Base-by-base conservation (phyloP, 2,329 filamentous ascomycete species). In the Zasmidium cellare region DNA sequence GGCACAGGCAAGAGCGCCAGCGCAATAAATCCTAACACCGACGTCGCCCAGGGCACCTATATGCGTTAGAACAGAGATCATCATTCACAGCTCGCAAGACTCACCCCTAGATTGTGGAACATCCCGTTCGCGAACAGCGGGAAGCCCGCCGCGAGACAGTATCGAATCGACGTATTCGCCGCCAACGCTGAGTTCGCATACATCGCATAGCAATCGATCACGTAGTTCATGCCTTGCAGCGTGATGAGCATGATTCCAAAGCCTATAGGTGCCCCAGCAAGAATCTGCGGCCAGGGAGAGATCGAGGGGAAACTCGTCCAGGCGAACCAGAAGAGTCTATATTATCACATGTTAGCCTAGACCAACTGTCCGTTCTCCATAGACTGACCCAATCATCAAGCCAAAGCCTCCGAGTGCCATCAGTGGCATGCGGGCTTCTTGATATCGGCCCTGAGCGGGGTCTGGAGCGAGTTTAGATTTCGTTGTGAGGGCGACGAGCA, bases 131-230 rank as follows among this genome's bases (percentile, higher is more conserved):
- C 68, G 24, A 73, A 71, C 11, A 74, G 57, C 7, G 72, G 70
- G 55, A 55, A 73, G 65, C 61, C 64, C 6, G 65, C 65, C 7
- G 64, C 67, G 28, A 67, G 61, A 20, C 64, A 23, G 23, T 57
- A 64, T n/a, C 67, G 38, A n/a, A 65, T 35, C 44, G 57, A 56
- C 7, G 63, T 63, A 25, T 62, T 64, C 1, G 61, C 61, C 12
- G 63, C 61, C 18, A 64, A 48, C 12, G 57, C 57, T 5, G 63
- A 64, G 16, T 64, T 66, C 19, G 57, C 51, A 53, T 60, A 56
- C 24, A 68, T 60, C 23, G 55, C 54, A 65, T 87, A 87, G 1
- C 82, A 84, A 69, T 87, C 85, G 51, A 87, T 84, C 18, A 79
- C 71, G 59, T 76, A 76, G 66, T 74, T 92, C 45, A 69, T 45